These are phyloP conservation scores for Scheffersomyces titani DNA, from an alignment of 1,139 yeast genomes.

Conservation along the genomic window DNA sequence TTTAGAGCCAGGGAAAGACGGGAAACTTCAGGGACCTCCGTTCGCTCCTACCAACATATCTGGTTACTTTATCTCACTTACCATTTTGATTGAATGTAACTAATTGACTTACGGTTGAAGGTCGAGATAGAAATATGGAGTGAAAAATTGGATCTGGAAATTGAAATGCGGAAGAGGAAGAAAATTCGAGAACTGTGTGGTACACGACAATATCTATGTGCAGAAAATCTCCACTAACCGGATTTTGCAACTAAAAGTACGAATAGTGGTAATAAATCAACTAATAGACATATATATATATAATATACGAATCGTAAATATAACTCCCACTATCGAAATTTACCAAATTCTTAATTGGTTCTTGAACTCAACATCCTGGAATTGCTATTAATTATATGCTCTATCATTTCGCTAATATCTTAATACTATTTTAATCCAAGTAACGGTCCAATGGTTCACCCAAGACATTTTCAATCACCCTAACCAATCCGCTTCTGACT, in stretches of 20 bases:
- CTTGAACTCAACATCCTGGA: too few species aligned
- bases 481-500: slow-evolving; percentile 89
- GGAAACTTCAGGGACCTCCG: background rate
- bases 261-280: too few species aligned
- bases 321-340: too few species aligned
- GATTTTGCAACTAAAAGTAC: background rate
- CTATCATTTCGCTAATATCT: background rate
- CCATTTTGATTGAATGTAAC: slow-evolving; percentile 12
- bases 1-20: background rate
- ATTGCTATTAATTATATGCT: too few species aligned
- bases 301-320: too few species aligned
- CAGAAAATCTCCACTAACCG: background rate
- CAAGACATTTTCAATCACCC: slow-evolving; percentile 85
- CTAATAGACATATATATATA: too few species aligned
- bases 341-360: too few species aligned
- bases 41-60: background rate
- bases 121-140: background rate
- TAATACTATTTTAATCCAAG: slow-evolving; percentile 47
- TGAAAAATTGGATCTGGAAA: background rate
- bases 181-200: background rate
- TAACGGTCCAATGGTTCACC: slow-evolving; percentile 96
- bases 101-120: background rate
- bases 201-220: background rate
- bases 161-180: background rate
- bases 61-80: slow-evolving; percentile 10